Percentiles rank a stretch among this genome's conserved stretches.
Evolutionary conservation across 2,329 filamentous ascomycete species (phyloP).

Genomic region (Fusarium sp.): DNA sequence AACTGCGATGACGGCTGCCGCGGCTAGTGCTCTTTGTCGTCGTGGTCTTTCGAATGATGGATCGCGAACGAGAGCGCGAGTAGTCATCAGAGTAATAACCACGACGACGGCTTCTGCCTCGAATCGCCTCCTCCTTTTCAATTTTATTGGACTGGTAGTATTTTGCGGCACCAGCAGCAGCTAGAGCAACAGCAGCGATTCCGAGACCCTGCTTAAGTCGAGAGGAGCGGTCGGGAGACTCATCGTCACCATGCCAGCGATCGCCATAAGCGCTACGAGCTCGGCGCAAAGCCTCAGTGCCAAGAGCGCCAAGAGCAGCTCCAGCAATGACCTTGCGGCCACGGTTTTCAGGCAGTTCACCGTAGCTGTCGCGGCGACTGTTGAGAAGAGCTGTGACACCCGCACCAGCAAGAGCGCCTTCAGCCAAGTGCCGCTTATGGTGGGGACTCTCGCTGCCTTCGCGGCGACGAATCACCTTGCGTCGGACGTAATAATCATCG

Average conservation of each 20-base stretch:
- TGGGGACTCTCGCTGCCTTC: constrained; percentile 61
- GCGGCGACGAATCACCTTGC: constrained; percentile 57
- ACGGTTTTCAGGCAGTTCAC: constrained; percentile 59
- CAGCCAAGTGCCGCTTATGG: constrained; percentile 67
- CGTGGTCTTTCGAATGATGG: constrained; percentile 46
- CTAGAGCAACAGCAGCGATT: constrained; percentile 69
- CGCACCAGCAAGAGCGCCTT: constrained; percentile 71
- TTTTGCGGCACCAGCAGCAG: constrained; percentile 70
- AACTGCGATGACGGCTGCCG: constrained; percentile 54
- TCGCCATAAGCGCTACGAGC: constrained; percentile 69
- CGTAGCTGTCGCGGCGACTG: constrained; percentile 60
- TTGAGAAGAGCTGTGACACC: constrained; percentile 67
- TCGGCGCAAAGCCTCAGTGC: constrained; percentile 67
- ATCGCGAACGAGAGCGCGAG: constrained; percentile 53
- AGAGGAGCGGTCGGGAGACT: constrained; percentile 53
- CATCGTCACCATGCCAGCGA: constrained; percentile 51
- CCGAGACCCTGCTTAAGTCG: constrained; percentile 69
- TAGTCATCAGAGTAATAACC: constrained; percentile 54
- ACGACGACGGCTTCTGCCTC: constrained; percentile 62
- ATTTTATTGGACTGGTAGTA: constrained; percentile 68
- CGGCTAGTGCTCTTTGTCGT: constrained; percentile 49
- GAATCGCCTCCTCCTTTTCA: constrained; percentile 65
- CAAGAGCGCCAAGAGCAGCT: constrained; percentile 68
- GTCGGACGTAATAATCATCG: constrained; percentile 57
- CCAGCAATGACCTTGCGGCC: constrained; percentile 68